A percentile compares a stretch with the other conserved stretches of the same genome.
Conservation (phyloP, 306 rosid species). For the Cucurbita moschata region DNA sequence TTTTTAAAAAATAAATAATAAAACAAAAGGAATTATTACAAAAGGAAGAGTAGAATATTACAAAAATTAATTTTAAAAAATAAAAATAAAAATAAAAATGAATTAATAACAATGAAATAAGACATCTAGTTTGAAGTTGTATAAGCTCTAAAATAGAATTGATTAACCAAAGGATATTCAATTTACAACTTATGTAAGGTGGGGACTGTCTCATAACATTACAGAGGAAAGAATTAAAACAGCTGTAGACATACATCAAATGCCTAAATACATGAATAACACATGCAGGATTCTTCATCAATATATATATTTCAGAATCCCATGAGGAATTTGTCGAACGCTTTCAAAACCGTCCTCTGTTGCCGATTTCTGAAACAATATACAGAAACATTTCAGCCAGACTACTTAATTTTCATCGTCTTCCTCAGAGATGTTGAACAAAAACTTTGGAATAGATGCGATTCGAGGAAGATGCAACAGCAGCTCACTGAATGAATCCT, state of each 20-base stretch:
- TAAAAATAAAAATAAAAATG: too few species aligned
- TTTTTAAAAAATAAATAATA: too few species aligned
- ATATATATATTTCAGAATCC: constrained; percentile 48
- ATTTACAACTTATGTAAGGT: not conserved
- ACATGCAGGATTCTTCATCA: constrained; percentile 51
- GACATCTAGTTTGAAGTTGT: not conserved
- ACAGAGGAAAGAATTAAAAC: not conserved
- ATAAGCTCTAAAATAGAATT: not conserved
- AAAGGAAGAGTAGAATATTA: too few species aligned
- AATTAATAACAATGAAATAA: too few species aligned
- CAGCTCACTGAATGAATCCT: constrained; percentile 64
- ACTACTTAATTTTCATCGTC: constrained; percentile 28
- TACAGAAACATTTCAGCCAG: constrained; percentile 11
- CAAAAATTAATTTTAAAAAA: too few species aligned
- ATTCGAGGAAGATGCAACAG: constrained; percentile 67
- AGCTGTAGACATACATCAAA: not conserved
- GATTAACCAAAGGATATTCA: not conserved
- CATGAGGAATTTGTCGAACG: constrained; percentile 2
- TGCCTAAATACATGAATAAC: constrained; percentile 11
- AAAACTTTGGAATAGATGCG: constrained; percentile 54
- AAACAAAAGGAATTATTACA: too few species aligned
- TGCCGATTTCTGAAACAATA: not conserved
- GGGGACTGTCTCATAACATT: not conserved
- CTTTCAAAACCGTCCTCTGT: not conserved
- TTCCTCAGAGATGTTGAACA: constrained; percentile 56